A percentile compares a stretch with the other conserved stretches of the same genome.
Conservation (phyloP, 1,284 basidiomycete species). For the Ganoderma lingzhi region DNA sequence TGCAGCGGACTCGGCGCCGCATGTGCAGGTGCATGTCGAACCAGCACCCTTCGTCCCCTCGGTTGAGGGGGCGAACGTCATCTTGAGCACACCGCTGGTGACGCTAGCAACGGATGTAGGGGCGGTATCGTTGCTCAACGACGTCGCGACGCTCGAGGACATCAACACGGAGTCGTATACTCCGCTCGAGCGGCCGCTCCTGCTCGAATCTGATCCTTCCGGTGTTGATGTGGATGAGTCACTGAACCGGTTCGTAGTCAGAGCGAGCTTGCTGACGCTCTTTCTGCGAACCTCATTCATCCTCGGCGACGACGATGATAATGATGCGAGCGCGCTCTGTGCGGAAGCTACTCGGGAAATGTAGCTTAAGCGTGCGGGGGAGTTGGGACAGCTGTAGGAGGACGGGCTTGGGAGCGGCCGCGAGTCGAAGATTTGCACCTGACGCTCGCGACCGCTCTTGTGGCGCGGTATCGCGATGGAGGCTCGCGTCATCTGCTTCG, state of each 20-base stretch:
- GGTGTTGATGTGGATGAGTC: constrained; percentile 30
- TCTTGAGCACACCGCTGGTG: constrained; percentile 35
- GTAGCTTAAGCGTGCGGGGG: constrained; percentile 45
- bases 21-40: constrained; percentile 24
- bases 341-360: constrained; percentile 41
- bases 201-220: constrained; percentile 37
- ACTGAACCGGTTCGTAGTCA: constrained; percentile 22
- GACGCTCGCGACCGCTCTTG: constrained; percentile 57
- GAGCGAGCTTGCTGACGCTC: constrained; percentile 26
- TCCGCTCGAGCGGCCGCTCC: constrained; percentile 33
- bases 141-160: constrained; percentile 38
- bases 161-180: constrained; percentile 28
- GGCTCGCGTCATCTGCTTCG: constrained; percentile 58
- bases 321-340: constrained; percentile 34
- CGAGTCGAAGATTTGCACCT: constrained; percentile 82
- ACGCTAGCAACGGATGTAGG: constrained; percentile 46
- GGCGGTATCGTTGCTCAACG: constrained; percentile 39
- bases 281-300: constrained; percentile 25
- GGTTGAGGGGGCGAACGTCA: constrained; percentile 31
- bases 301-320: constrained; percentile 28
- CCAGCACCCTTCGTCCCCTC: constrained; percentile 18
- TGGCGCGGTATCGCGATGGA: constrained; percentile 66
- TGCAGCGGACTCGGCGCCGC: constrained; percentile 18
- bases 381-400: constrained; percentile 52
- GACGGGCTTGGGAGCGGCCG: constrained; percentile 66